These are phyloP conservation scores for Strobilomyces confusus DNA, from an alignment of 768 basidiomycete genomes.

Conservation along the genomic window DNA sequence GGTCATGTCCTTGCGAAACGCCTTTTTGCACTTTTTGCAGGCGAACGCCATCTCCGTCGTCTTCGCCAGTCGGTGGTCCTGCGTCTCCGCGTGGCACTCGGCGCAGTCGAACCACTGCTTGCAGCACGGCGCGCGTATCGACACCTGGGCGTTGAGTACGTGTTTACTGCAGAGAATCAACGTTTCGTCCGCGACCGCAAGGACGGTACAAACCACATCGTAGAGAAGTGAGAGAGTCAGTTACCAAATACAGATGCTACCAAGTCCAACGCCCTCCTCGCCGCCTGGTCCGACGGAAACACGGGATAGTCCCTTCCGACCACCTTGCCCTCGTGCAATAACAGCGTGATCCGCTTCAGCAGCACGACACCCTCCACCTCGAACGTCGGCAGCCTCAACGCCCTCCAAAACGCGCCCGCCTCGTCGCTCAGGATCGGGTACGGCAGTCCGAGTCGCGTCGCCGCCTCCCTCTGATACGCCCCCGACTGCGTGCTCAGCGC, in stretches of 20 bases:
- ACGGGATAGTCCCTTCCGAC: too few species aligned
- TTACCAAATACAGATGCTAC: conserved; percentile 3
- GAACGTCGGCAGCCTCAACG: too few species aligned
- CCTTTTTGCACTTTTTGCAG: conserved; percentile 93
- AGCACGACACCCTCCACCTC: too few species aligned
- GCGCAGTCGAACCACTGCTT: conserved; percentile 97
- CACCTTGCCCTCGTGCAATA: too few species aligned
- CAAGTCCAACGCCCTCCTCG: too few species aligned
- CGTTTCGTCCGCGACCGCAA: conserved; percentile 39
- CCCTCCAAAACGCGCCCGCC: too few species aligned
- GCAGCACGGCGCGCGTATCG: conserved; percentile 96
- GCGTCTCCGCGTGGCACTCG: conserved; percentile 86
- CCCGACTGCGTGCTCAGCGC: conserved; percentile 21
- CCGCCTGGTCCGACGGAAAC: too few species aligned
- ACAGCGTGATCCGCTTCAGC: conserved; percentile 18
- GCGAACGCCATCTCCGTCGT: conserved; percentile 81
- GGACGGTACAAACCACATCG: conserved; percentile 26
- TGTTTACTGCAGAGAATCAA: conserved; percentile 60
- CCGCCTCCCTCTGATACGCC: conserved; percentile 18
- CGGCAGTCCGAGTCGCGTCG: conserved; percentile 13
- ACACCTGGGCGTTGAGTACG: conserved; percentile 92
- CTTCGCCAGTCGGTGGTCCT: conserved; percentile 68
- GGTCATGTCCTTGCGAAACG: conserved; percentile 93
- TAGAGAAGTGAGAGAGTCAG: neutral
- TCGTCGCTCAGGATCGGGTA: conserved; percentile 9